Evolutionary conservation across 192 early-diverging fungal species (phyloP).

Genomic region (Backusella westeae): DNA sequence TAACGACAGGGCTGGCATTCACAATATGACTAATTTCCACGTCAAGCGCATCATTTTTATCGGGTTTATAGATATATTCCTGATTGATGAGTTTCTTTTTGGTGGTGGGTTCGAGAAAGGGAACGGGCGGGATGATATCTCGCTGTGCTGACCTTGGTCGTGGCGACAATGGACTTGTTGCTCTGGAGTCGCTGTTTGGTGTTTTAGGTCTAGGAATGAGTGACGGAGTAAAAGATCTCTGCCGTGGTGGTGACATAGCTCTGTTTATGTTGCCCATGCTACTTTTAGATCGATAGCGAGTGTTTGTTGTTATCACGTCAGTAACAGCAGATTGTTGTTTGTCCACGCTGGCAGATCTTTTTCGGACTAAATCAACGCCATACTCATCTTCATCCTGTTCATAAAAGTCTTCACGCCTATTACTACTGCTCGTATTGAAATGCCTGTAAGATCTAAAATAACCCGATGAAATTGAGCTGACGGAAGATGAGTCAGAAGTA

Average conservation of each 20-base stretch:
- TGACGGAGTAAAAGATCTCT: slow-evolving; percentile 30
- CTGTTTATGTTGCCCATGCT: slow-evolving; percentile 16
- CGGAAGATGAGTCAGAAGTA: slow-evolving; percentile 24
- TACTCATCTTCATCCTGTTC: slow-evolving; percentile 12
- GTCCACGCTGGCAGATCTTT: slow-evolving; percentile 12
- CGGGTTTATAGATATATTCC: slow-evolving; percentile 32
- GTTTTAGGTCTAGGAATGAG: slow-evolving; percentile 39
- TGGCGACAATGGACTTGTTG: slow-evolving; percentile 2
- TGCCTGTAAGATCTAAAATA: background rate
- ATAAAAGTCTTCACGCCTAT: slow-evolving; percentile 4
- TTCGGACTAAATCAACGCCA: background rate
- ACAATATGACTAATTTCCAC: slow-evolving; percentile 52
- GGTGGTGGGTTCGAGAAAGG: background rate
- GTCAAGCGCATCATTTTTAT: slow-evolving; percentile 47
- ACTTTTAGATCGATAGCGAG: slow-evolving; percentile 20
- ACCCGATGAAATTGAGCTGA: background rate
- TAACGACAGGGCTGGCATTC: slow-evolving; percentile 46
- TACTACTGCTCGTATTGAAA: background rate
- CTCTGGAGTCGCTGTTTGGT: background rate
- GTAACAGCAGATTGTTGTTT: slow-evolving; percentile 7
- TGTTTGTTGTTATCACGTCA: slow-evolving; percentile 20
- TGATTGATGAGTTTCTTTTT: background rate
- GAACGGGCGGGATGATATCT: background rate
- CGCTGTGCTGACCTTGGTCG: background rate
- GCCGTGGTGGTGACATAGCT: slow-evolving; percentile 9